Evolutionary conservation across 208 protist species (phyloP).

Genomic region (Crithidia fasciculata): DNA sequence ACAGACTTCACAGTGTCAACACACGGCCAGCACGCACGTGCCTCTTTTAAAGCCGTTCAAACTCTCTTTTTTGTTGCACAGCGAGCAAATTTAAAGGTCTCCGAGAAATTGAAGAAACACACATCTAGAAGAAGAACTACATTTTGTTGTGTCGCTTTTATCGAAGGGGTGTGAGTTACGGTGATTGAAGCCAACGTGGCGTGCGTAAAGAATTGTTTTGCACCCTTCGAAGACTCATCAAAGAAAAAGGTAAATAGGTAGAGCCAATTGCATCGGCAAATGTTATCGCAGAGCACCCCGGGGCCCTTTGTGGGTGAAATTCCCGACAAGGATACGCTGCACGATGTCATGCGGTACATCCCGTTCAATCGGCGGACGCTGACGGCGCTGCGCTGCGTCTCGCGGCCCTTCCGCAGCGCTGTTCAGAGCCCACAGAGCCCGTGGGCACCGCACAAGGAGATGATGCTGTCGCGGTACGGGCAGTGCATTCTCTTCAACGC

Average conservation of each 20-base stretch:
- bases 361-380: slow-evolving; percentile 89
- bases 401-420: slow-evolving; percentile 74
- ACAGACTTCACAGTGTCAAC: too few relatives aligned
- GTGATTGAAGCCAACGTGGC: not conserved
- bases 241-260: not conserved
- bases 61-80: too few relatives aligned
- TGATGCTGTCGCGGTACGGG: slow-evolving; percentile 82
- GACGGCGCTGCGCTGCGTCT: slow-evolving; percentile 79
- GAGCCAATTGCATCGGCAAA: slow-evolving; percentile 1
- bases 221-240: too few relatives aligned
- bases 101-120: too few relatives aligned
- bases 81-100: too few relatives aligned
- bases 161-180: too few relatives aligned
- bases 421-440: slow-evolving; percentile 71
- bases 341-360: slow-evolving; percentile 81
- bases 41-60: too few relatives aligned
- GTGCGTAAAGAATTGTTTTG: not conserved
- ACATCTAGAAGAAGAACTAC: too few relatives aligned
- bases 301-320: slow-evolving; percentile 66
- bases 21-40: too few relatives aligned
- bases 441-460: slow-evolving; percentile 70
- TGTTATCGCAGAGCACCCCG: slow-evolving; percentile 57
- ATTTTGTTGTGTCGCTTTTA: too few relatives aligned
- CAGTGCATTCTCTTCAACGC: slow-evolving; percentile 86
- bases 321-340: slow-evolving; percentile 55